Base-by-base conservation (phyloP, 306 rosid species). In the Cicer judaicum region DNA sequence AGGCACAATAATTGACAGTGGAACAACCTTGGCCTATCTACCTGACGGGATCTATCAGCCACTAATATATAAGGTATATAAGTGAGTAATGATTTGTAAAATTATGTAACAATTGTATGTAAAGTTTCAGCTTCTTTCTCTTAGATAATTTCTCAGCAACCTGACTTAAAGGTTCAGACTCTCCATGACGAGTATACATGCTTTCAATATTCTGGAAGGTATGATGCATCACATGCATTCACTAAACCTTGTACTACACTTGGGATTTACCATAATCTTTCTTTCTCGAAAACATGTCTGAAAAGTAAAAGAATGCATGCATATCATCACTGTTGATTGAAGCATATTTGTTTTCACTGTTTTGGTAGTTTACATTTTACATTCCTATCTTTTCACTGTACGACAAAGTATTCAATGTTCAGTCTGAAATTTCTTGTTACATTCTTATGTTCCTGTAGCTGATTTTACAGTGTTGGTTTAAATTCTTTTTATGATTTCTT, bases 1-100 rank as follows among this genome's bases (percentile, higher is more conserved):
- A 85, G 99, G 99, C 81, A 92, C 99, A 34, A 88, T 94, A 75
- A 94, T 94, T 68, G 99, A 94, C 83, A 94, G 95, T 55, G 97
- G 99, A 64, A 94, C 99, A 84, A 94, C 99, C 66, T 92, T 94
- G 90, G 99, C 99, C 76, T 92, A 94, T 92, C 96, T 94, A 44
- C 99, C 99, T 8, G 97, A 92, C 55, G 77, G 74, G 79, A 83
- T 94, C 68, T 94, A 94, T 74, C 84, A 74, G 75, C 95, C 99
- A 21, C 87, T 94, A 82, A 85, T 94, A 24, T 61, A 65, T 40
- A 90, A 86, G 93, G 99, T 94, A 70, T 67, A 38, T 19, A 56
- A 70, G 56, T 44, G 50, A 11, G 54, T 66, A 41, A 60, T 6
- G 40, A 53, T 70, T 82, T 73, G 34, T 13, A 59, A 46, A 34